Evolutionary conservation across 1,139 yeast species (phyloP), one percentile per base, ranked within the genome.

Genomic region (Pichia terricola): DNA sequence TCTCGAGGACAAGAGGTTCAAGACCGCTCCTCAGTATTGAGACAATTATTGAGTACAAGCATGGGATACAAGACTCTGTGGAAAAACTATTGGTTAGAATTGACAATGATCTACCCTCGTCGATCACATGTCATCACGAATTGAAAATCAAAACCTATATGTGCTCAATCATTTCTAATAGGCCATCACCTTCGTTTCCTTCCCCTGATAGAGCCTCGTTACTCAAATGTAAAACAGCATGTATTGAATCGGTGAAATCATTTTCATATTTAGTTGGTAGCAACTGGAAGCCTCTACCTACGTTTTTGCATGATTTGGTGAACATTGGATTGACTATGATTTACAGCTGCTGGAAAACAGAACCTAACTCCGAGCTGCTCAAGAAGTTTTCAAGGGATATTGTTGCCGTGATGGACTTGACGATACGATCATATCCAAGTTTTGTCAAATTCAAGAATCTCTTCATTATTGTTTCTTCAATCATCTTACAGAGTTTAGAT

Each of bases 141-240:
- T 43, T 53, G 11, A 52, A 48, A 28, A 48, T 45, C 1, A 43
- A 54, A 37, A 48, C 45, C n/a, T 48, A 50, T 37, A 50, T 53
- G 7, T 40, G 37, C 9, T 45, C 52, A n/a, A 48, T 53, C 10
- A 45, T 53, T n/a, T 39, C 51, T 26, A 48, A 51, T 35, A 41
- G 57, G n/a, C 57, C 57, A 3, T 51, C 56, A 25, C 57, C 57
- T 3, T 53, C 57, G 5, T 53, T 50, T 35, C 51, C 51, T 1
- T 37, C 39, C n/a, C 57, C 57, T 5, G 50, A 46, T 34, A 25
- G 39, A 3, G 46, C 45, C 7, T 42, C 51, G 1, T 39, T 49
- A 28, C 26, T 42, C 30, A 33, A 43, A 8, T 53, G 57, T 45
- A 50, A 45, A 37, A n/a, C 38, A 2, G 45, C 50, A 30, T 53